Evolutionary conservation across 2,329 filamentous ascomycete genomes (phyloP).

Genomic region (Cryphonectria naterciae): DNA sequence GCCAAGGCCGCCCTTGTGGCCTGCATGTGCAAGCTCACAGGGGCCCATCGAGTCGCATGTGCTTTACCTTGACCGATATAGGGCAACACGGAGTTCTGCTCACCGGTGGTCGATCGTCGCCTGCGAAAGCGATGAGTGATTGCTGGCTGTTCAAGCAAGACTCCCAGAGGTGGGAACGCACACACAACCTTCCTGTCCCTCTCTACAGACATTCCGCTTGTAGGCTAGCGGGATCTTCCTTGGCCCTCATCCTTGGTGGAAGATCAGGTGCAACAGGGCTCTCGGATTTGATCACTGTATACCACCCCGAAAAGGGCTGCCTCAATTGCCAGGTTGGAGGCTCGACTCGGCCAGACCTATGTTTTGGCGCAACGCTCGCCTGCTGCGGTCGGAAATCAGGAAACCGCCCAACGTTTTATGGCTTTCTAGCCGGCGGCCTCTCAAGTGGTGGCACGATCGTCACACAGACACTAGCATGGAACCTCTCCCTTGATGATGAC

Average conservation of each 20-base stretch:
- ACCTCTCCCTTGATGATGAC: constrained; percentile 46
- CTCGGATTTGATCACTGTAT: constrained; percentile 59
- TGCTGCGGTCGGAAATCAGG: constrained; percentile 27
- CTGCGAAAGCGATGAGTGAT: constrained; percentile 68
- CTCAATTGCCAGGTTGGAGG: constrained; percentile 45
- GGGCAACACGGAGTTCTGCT: constrained; percentile 64
- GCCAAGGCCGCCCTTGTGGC: constrained; percentile 30
- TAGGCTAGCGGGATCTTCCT: constrained; percentile 50
- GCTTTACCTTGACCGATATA: constrained; percentile 75
- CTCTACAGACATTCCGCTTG: constrained; percentile 76
- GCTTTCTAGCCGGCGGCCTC: constrained; percentile 76
- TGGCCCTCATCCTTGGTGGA: constrained; percentile 65
- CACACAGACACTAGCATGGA: constrained; percentile 69
- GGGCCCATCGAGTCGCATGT: constrained; percentile 62
- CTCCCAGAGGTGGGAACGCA: constrained; percentile 61
- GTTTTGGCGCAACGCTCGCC: constrained; percentile 50
- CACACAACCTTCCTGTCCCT: constrained; percentile 68
- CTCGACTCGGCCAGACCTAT: constrained; percentile 39
- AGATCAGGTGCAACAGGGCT: constrained; percentile 54
- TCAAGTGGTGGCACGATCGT: constrained; percentile 64
- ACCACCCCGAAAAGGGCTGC: constrained; percentile 53
- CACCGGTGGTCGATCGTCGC: constrained; percentile 78
- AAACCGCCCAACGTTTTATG: constrained; percentile 48
- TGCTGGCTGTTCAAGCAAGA: constrained; percentile 73
- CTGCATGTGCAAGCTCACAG: constrained; percentile 31